Evolutionary conservation across 2,329 filamentous ascomycete genomes (phyloP).

Genomic region (Alternaria longipes): DNA sequence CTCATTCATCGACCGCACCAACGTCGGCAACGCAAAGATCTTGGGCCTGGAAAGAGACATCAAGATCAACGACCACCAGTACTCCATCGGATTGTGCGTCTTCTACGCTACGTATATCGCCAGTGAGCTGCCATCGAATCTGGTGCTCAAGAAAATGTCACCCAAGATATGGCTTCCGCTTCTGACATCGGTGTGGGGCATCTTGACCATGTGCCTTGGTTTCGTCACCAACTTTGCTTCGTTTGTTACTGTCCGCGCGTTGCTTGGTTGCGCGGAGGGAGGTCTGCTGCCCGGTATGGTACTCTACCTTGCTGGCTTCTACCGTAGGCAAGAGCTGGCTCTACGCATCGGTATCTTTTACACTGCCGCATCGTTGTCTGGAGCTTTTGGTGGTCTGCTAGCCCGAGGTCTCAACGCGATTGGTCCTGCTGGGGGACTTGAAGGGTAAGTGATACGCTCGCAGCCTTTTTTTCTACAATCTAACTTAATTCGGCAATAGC

Average conservation of each 20-base stretch:
- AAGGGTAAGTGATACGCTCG: conserved; percentile 39
- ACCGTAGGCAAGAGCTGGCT: conserved; percentile 67
- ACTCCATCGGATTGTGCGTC: conserved; percentile 69
- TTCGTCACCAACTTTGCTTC: conserved; percentile 64
- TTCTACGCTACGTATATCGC: conserved; percentile 73
- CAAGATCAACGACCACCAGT: conserved; percentile 67
- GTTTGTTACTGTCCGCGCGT: conserved; percentile 69
- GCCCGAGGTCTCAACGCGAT: conserved; percentile 70
- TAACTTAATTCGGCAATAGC: neutral
- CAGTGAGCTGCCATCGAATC: conserved; percentile 71
- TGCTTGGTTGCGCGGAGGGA: conserved; percentile 71
- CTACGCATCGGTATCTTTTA: conserved; percentile 74
- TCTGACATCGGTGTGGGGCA: conserved; percentile 66
- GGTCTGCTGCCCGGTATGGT: conserved; percentile 73
- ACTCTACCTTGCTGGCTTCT: conserved; percentile 71
- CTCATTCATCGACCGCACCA: conserved; percentile 74
- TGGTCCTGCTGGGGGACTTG: conserved; percentile 62
- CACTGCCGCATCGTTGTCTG: conserved; percentile 71
- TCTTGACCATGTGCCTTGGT: conserved; percentile 66
- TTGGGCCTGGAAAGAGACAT: conserved; percentile 67
- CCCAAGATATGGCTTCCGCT: conserved; percentile 69
- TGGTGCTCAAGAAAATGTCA: conserved; percentile 69
- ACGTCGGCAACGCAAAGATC: conserved; percentile 75
- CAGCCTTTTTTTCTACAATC: neutral
- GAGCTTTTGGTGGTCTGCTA: conserved; percentile 70